These are phyloP conservation scores for Plasmodium sp. DNA, from an alignment of 169 alveolate genomes.

Conservation along the genomic window DNA sequence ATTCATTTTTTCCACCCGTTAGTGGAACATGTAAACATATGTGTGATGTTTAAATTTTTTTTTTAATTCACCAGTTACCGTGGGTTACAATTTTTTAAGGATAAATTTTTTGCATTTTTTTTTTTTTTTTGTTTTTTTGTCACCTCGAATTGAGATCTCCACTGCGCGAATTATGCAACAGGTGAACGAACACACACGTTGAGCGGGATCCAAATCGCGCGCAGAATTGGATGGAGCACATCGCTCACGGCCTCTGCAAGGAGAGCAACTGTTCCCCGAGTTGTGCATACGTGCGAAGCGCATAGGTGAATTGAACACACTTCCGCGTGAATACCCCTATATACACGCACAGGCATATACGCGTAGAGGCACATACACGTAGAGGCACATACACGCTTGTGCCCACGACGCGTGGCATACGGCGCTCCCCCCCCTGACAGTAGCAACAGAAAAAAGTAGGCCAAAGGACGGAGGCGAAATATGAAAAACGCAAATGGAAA, in stretches of 20 bases:
- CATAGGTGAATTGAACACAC: background rate
- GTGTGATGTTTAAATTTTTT: background rate
- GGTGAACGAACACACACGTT: background rate
- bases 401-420: background rate
- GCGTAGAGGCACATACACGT: background rate
- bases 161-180: background rate
- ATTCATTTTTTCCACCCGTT: background rate
- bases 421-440: background rate
- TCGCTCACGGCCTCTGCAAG: background rate
- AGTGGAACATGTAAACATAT: background rate
- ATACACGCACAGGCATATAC: background rate
- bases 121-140: background rate
- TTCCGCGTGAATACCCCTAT: background rate
- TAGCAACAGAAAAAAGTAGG: background rate
- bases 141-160: background rate
- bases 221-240: background rate
- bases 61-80: background rate
- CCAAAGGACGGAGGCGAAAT: background rate
- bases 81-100: background rate
- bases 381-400: background rate
- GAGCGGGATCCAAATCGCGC: background rate
- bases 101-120: background rate
- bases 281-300: background rate
- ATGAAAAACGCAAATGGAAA: constrained; percentile 44
- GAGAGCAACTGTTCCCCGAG: background rate